A percentile compares a stretch with the other conserved stretches of the same genome.
Conservation (phyloP, 176 grass and related monocot species). For the Rhynchospora tenuis region DNA sequence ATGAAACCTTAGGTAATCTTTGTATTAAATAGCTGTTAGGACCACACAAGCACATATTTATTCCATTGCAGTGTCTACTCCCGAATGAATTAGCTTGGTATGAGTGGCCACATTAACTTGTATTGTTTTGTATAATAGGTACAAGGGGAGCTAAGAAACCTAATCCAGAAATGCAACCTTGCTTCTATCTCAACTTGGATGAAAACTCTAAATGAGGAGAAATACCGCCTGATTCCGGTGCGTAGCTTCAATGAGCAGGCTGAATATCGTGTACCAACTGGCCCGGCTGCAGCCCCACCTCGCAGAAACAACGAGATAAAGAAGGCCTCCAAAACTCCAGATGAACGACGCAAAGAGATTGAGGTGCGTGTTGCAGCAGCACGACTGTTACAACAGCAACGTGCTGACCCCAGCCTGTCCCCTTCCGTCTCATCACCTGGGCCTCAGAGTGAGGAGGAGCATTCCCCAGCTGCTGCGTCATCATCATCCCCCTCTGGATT, state of each 20-base stretch:
- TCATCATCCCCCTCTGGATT: conserved; percentile 25
- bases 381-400: conserved; percentile 60
- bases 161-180: conserved; percentile 78
- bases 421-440: not conserved
- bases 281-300: conserved; percentile 31
- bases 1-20: not conserved
- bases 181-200: conserved; percentile 84
- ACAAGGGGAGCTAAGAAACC: conserved; percentile 48
- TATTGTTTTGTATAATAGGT: conserved; percentile 30
- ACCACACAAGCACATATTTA: not conserved
- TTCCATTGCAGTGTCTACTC: not conserved
- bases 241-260: conserved; percentile 49
- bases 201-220: conserved; percentile 71
- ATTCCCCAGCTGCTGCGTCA: conserved; percentile 43
- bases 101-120: not conserved
- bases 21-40: not conserved
- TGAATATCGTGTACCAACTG: conserved; percentile 45
- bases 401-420: conserved; percentile 14
- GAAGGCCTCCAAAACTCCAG: conserved; percentile 74
- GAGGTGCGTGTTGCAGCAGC: conserved; percentile 70
- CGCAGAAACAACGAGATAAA: conserved; percentile 85
- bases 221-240: conserved; percentile 58
- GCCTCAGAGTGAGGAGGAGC: conserved; percentile 42
- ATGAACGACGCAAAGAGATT: conserved; percentile 94
- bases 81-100: not conserved